Evolutionary conservation across 176 grass and related monocot species (phyloP).

Genomic region (Alloteropsis semialata): DNA sequence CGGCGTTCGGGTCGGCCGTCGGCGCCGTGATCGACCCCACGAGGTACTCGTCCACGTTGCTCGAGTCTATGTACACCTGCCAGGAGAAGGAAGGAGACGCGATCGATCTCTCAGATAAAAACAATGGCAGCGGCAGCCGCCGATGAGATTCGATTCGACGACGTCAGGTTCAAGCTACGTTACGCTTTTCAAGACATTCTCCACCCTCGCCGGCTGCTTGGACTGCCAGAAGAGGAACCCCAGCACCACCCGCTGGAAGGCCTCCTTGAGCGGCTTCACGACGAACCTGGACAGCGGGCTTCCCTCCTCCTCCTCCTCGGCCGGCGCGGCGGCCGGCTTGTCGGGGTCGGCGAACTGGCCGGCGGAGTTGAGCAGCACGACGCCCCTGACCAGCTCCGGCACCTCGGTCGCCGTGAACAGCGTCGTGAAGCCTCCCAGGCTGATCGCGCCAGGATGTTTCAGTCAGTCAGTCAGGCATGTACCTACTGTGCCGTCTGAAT

Average conservation of each 20-base stretch:
- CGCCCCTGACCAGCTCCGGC: conserved; percentile 55
- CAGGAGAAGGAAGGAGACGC: too few species aligned
- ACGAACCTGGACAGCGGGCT: conserved; percentile 47
- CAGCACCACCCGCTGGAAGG: conserved; percentile 61
- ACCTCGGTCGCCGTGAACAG: conserved; percentile 70
- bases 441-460: too few species aligned
- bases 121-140: too few species aligned
- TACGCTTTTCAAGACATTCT: conserved; percentile 93
- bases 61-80: conserved; percentile 75
- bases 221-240: conserved; percentile 92
- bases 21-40: conserved; percentile 80
- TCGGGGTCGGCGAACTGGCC: conserved; percentile 75
- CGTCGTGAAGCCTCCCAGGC: conserved; percentile 81
- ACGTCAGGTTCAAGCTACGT: neutral
- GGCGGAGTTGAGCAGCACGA: conserved; percentile 91
- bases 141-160: too few species aligned
- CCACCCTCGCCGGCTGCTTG: conserved; percentile 83
- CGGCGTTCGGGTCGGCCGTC: conserved; percentile 74
- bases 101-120: too few species aligned
- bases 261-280: conserved; percentile 73
- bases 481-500: neutral
- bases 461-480: neutral
- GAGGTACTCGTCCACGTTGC: conserved; percentile 87
- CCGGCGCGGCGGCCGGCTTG: conserved; percentile 21
- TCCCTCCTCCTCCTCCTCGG: conserved; percentile 20